Percentiles rank a stretch among this genome's conserved stretches.
These are phyloP conservation scores for Ascomycota sp. DNA, from an alignment of 2,329 filamentous ascomycete species.

Conservation along the genomic window DNA sequence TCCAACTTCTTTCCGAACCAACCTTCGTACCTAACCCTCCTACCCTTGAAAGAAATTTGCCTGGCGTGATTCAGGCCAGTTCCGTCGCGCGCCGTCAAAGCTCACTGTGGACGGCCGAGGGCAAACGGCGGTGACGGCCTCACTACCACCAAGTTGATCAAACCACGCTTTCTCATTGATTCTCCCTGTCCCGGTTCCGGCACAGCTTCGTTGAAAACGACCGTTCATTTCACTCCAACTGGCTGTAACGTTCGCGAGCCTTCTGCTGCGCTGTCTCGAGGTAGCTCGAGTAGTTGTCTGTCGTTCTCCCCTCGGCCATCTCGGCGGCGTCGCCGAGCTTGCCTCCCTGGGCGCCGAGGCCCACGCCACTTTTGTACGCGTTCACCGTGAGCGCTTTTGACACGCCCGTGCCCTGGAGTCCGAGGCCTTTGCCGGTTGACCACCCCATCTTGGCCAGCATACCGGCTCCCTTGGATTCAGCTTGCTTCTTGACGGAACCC, in stretches of 20 bases:
- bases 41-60: no score
- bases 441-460: slow-evolving; percentile 57
- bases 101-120: no score
- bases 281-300: slow-evolving; percentile 39
- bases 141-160: no score
- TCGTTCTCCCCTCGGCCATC: slow-evolving; percentile 40
- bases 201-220: no score
- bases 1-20: no score
- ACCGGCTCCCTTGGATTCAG: slow-evolving; percentile 39
- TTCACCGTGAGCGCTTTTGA: slow-evolving; percentile 43
- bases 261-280: slow-evolving; percentile 43
- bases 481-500: slow-evolving; percentile 5
- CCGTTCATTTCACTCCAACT: slow-evolving; percentile 15
- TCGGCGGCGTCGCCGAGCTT: slow-evolving; percentile 47
- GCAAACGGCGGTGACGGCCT: no score
- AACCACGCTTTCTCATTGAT: no score
- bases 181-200: no score
- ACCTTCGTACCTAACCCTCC: no score
- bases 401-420: slow-evolving; percentile 39
- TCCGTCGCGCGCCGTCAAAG: no score
- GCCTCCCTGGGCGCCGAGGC: slow-evolving; percentile 48
- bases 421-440: slow-evolving; percentile 43
- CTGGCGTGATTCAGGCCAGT: no score
- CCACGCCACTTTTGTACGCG: slow-evolving; percentile 47
- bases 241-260: slow-evolving; percentile 44